Evolutionary conservation across 108 stramenopile genomes (phyloP).

Genomic region (Epipyxis sp.): DNA sequence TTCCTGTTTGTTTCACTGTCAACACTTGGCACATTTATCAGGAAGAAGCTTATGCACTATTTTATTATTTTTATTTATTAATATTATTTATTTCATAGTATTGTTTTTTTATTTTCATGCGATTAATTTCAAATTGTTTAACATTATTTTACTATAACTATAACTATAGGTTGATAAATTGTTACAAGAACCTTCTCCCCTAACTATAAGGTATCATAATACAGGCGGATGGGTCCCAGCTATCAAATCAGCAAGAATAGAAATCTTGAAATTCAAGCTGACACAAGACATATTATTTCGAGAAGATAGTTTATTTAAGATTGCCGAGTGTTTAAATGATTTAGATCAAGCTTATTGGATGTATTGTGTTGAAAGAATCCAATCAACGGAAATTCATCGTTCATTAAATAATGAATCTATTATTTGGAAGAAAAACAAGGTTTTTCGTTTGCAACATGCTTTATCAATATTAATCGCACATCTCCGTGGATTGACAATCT

Average conservation of each 20-base stretch:
- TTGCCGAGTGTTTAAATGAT: neutral
- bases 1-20: no score
- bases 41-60: no score
- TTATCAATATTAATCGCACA: neutral
- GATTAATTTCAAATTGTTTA: no score
- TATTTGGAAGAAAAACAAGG: neutral
- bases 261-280: neutral
- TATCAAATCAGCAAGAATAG: neutral
- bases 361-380: neutral
- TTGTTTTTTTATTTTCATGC: no score
- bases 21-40: no score
- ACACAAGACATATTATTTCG: neutral
- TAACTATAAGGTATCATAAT: no score
- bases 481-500: neutral
- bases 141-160: no score
- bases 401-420: neutral
- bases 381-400: neutral
- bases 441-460: neutral
- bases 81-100: no score
- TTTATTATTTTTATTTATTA: no score
- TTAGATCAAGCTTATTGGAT: neutral
- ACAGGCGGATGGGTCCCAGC: no score
- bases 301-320: neutral
- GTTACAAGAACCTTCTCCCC: no score
- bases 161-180: no score